A percentile compares a stretch with the other conserved stretches of the same genome.
Conservation (phyloP, 768 basidiomycete genomes). For the Leucosporidium yakuticum region DNA sequence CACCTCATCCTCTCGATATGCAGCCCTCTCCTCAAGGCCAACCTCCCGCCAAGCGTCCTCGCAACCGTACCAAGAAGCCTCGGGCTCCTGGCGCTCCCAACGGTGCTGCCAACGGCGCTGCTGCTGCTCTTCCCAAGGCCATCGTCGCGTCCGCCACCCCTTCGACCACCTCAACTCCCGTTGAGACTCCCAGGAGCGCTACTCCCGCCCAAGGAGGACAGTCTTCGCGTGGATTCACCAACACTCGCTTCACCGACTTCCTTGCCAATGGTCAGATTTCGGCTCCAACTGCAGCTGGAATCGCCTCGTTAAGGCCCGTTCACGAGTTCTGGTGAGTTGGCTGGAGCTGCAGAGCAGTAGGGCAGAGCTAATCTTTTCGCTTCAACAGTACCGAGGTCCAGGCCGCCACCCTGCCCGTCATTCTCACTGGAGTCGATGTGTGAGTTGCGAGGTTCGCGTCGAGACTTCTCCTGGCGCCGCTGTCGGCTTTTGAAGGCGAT, state of each 20-base stretch:
- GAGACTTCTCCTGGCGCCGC: no score
- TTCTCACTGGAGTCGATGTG: conserved; percentile 28
- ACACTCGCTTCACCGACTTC: conserved; percentile 1
- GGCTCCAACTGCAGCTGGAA: not conserved
- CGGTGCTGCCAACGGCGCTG: not conserved
- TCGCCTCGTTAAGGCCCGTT: conserved; percentile 1
- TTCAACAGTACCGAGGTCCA: conserved; percentile 27
- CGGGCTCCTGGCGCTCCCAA: no score
- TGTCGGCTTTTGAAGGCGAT: not conserved
- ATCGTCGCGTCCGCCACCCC: not conserved
- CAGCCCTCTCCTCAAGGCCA: no score
- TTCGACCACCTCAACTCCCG: not conserved
- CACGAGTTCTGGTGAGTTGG: conserved; percentile 1
- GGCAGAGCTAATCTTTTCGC: not conserved
- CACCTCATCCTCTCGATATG: no score
- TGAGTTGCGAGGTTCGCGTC: conserved; percentile 4
- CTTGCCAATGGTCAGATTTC: not conserved
- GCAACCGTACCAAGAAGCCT: not conserved
- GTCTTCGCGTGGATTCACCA: conserved; percentile 2
- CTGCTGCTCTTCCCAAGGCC: not conserved
- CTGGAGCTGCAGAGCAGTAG: not conserved
- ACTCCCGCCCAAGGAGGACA: not conserved
- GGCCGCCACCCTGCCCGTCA: conserved; percentile 33
- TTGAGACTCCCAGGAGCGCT: not conserved
- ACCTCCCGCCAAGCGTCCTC: no score